Evolutionary conservation across 2,329 filamentous ascomycete genomes (phyloP), one percentile per base, ranked within the genome.

Genomic region (Phoma herbarum): DNA sequence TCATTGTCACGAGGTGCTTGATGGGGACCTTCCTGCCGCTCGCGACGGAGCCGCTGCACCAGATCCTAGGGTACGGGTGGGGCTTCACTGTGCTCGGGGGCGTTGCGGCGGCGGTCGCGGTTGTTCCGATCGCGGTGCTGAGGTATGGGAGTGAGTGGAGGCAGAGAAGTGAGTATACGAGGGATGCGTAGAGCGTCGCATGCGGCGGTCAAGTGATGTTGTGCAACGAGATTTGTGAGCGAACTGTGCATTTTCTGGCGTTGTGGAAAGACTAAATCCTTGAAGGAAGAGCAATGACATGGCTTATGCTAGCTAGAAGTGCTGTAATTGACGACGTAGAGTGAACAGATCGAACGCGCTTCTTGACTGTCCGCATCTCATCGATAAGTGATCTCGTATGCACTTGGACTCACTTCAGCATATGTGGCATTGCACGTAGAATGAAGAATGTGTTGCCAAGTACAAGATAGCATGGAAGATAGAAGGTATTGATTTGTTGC

Each of bases 21-120:
- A 80, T 82, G 72, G 82, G 85, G 3, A 86, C 86, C 0, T 83
- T 88, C 41, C 62, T 88, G 28, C 86, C 86, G 0, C 75, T 88
- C 43, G 72, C 78, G 0, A 79, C 82, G 1, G 80, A 75, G 1
- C 83, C 84, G 0, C 65, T 87, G 42, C 77, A 82, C 0, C 77
- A 79, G 8, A 57, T 54, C 0, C 75, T 85, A 14, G 86, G 85
- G 2, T 85, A 82, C 52, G 85, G 85, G 0, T 80, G 79, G 76
- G 84, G 80, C 0, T 82, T 85, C 53, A 82, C 77, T 0, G 65
- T 82, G 1, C 66, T 87, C 26, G 81, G 77, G 0, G 78, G 57
- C 0, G 29, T 81, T 0, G 79, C 78, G 45, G 61, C 85, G 2
- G 57, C 72, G 2, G 62, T 86, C 18, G 79, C 82, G 1, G 82